Percentiles rank a stretch among this genome's conserved stretches.
Evolutionary conservation across 164 flowering plant species (phyloP).

Genomic region (Vitis vinifera): ASM3070453v1 NC_081805.1:25478001-25478500

Average conservation of each 20-base stretch:
- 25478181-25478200: conserved; percentile 75
- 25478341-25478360: conserved; percentile 93
- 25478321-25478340: conserved; percentile 77
- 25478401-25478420: conserved; percentile 68
- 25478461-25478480: conserved; percentile 12
- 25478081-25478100: too few species aligned
- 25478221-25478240: conserved; percentile 94
- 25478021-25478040: too few species aligned
- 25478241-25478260: conserved; percentile 96
- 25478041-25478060: not conserved
- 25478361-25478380: conserved; percentile 81
- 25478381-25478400: conserved; percentile 64
- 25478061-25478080: not conserved
- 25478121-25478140: not conserved
- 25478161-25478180: conserved; percentile 68
- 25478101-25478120: not conserved
- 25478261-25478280: conserved; percentile 75
- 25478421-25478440: conserved; percentile 92
- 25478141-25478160: conserved; percentile 40
- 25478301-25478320: conserved; percentile 75
- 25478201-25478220: conserved; percentile 85
- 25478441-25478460: conserved; percentile 90
- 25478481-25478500: conserved; percentile 1
- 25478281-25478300: conserved; percentile 91
- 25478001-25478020: too few species aligned